phyloP scores from a whole-genome alignment of 306 rosid genomes.

The Albizia julibrissin region DNA sequence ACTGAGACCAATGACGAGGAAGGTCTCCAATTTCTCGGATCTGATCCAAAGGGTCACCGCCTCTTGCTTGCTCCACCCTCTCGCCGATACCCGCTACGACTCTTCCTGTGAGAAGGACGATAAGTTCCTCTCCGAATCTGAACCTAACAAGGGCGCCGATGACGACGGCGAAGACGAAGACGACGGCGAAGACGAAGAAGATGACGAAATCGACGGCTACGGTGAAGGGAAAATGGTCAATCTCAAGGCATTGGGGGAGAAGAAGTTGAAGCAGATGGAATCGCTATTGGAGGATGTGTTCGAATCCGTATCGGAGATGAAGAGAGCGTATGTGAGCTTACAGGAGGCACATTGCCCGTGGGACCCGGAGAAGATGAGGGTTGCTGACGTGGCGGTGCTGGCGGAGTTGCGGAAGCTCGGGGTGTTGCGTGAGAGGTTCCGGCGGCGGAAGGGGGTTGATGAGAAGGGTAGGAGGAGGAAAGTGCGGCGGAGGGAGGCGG shows the following conservation, averaged over 20 bases:
- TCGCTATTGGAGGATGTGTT: constrained; percentile 70
- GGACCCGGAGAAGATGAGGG: constrained; percentile 85
- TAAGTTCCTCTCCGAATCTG: constrained; percentile 42
- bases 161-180: constrained; percentile 17
- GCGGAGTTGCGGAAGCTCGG: constrained; percentile 78
- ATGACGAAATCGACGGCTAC: constrained; percentile 21
- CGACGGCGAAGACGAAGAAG: constrained; percentile 25
- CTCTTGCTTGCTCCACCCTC: constrained; percentile 91
- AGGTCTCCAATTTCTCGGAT: constrained; percentile 85
- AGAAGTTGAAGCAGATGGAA: constrained; percentile 68
- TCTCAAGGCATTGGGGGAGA: constrained; percentile 36
- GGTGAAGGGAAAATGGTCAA: constrained; percentile 35
- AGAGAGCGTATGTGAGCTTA: constrained; percentile 69
- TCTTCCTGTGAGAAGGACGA: constrained; percentile 34
- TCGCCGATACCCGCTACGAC: constrained; percentile 45
- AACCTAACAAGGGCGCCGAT: constrained; percentile 36
- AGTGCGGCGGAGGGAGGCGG: constrained; percentile 31
- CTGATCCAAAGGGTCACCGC: constrained; percentile 92
- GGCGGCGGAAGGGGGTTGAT: constrained; percentile 47
- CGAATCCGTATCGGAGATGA: constrained; percentile 79
- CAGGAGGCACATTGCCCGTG: constrained; percentile 94
- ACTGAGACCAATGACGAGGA: constrained; percentile 63
- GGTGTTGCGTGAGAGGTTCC: constrained; percentile 73
- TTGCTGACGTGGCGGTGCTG: constrained; percentile 81
- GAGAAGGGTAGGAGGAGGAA: constrained; percentile 31